These are phyloP conservation scores for Biscogniauxia marginata DNA, from an alignment of 2,329 filamentous ascomycete species.

Conservation along the genomic window DNA sequence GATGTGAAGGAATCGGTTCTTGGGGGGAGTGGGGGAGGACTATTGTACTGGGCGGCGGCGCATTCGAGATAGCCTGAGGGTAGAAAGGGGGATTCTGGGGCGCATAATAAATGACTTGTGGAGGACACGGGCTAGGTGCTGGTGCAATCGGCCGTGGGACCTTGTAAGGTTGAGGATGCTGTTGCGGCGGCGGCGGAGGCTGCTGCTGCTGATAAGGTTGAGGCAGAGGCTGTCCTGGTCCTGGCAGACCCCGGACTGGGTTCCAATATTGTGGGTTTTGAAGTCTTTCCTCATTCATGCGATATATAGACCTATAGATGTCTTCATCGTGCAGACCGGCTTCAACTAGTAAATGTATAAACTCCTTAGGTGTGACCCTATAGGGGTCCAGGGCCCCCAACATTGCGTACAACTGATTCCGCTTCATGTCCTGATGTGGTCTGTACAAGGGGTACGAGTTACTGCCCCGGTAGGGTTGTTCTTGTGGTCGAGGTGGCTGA, in stretches of 20 bases:
- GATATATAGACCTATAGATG: slow-evolving; percentile 11
- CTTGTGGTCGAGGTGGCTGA: background rate
- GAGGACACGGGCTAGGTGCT: background rate
- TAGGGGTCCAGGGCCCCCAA: slow-evolving; percentile 18
- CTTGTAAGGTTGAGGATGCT: background rate
- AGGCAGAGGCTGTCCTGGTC: background rate
- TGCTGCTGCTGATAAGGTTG: background rate
- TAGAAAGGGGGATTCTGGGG: slow-evolving; percentile 1
- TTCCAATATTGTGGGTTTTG: slow-evolving; percentile 13
- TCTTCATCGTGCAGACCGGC: slow-evolving; percentile 19
- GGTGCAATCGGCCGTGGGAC: background rate
- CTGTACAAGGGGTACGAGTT: background rate
- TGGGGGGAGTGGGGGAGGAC: no score
- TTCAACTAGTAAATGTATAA: slow-evolving; percentile 21
- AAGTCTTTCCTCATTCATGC: slow-evolving; percentile 12
- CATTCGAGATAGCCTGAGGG: no score
- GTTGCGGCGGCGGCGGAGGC: background rate
- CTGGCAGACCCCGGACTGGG: slow-evolving; percentile 2
- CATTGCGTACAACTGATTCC: slow-evolving; percentile 14
- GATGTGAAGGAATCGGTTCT: background rate
- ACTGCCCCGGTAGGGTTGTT: no score
- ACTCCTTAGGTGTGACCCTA: slow-evolving; percentile 17
- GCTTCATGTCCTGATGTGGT: background rate
- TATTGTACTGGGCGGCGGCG: no score
- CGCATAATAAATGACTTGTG: background rate